Conservation (phyloP, 768 basidiomycete genomes). For the Lyophyllum decastes region DNA sequence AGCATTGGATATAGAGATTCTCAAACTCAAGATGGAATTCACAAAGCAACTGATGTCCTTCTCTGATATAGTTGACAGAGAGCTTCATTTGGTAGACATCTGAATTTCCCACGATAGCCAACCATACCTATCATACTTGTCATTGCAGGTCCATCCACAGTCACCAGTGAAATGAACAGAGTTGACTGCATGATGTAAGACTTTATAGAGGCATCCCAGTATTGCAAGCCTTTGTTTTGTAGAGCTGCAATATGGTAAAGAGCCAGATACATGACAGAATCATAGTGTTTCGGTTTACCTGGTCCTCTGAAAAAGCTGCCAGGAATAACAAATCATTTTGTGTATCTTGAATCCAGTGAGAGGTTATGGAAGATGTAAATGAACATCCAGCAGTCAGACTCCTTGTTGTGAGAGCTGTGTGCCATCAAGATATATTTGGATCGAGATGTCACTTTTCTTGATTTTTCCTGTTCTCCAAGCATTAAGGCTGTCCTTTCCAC, state of each 20-base stretch:
- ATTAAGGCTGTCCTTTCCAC: neutral
- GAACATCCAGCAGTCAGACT: conserved; percentile 31
- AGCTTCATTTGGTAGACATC: conserved; percentile 32
- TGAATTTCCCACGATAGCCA: conserved; percentile 33
- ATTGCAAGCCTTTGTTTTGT: conserved; percentile 26
- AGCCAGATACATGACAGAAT: conserved; percentile 17
- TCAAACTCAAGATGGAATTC: conserved; percentile 4
- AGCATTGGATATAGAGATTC: conserved; percentile 4
- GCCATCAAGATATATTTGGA: conserved; percentile 30
- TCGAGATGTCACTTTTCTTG: conserved; percentile 18
- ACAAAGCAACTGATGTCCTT: conserved; percentile 2
- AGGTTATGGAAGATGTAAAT: conserved; percentile 30
- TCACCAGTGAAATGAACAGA: conserved; percentile 23
- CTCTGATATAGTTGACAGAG: neutral
- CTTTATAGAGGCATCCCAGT: conserved; percentile 29
- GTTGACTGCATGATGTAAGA: conserved; percentile 14
- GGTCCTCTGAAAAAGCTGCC: conserved; percentile 23
- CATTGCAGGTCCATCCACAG: conserved; percentile 34
- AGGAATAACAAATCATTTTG: conserved; percentile 9
- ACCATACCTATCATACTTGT: conserved; percentile 27
- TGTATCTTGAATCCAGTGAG: conserved; percentile 12
- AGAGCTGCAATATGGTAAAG: conserved; percentile 29
- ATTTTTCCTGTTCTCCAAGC: neutral
- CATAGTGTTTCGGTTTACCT: neutral
- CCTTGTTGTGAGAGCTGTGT: conserved; percentile 31